These are phyloP conservation scores for Brassica napus DNA, from an alignment of 345 rosid genomes.

Conservation along the genomic window DNA sequence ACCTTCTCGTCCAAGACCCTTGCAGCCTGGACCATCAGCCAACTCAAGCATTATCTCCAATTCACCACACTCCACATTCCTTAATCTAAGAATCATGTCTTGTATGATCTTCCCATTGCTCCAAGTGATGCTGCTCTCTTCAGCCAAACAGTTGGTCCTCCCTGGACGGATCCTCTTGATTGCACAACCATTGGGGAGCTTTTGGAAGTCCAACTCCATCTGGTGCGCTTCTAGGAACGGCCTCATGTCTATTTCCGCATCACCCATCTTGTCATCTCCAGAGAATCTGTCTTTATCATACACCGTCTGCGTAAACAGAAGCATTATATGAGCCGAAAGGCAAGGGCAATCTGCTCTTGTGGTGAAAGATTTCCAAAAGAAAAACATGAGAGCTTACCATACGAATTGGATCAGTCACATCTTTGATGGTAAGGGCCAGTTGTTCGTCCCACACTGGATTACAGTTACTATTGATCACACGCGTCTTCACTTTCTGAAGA, in stretches of 20 bases:
- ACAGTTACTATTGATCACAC: slow-evolving; percentile 61
- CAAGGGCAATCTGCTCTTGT: not conserved
- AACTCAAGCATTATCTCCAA: slow-evolving; percentile 68
- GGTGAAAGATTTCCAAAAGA: not conserved
- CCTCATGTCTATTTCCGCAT: slow-evolving; percentile 33
- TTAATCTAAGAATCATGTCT: slow-evolving; percentile 57
- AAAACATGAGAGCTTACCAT: slow-evolving; percentile 42
- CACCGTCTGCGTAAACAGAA: slow-evolving; percentile 55
- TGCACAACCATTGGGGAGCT: slow-evolving; percentile 61
- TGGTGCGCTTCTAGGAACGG: slow-evolving; percentile 54
- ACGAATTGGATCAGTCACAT: slow-evolving; percentile 50
- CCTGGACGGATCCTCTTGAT: slow-evolving; percentile 58
- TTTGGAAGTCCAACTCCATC: slow-evolving; percentile 48
- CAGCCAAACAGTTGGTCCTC: slow-evolving; percentile 53
- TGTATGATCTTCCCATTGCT: slow-evolving; percentile 55
- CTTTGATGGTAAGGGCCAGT: slow-evolving; percentile 63
- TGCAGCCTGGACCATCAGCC: slow-evolving; percentile 55
- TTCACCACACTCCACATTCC: slow-evolving; percentile 67
- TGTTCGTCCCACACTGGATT: slow-evolving; percentile 89
- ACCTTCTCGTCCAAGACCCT: slow-evolving; percentile 47
- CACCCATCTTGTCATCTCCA: slow-evolving; percentile 55
- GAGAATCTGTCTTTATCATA: slow-evolving; percentile 75
- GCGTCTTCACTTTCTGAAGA: slow-evolving; percentile 71
- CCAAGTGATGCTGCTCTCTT: slow-evolving; percentile 62
- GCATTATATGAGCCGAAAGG: slow-evolving; percentile 5